Conservation (phyloP, 306 rosid species). For the Vicia villosa region DNA sequence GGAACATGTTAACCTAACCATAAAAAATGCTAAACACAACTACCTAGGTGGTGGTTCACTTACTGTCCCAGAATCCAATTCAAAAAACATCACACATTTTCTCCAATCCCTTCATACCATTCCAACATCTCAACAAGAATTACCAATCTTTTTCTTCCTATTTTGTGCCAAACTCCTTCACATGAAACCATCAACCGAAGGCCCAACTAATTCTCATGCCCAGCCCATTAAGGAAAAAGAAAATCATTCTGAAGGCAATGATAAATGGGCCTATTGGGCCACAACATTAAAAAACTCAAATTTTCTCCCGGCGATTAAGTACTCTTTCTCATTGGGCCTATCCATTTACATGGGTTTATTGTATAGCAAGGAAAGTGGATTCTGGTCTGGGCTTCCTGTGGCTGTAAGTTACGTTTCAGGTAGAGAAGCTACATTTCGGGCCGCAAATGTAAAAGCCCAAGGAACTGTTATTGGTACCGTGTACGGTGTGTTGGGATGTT, state of each 20-base stretch:
- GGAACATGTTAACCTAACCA: constrained; percentile 39
- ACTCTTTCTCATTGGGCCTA: constrained; percentile 59
- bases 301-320: constrained; percentile 48
- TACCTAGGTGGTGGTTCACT: constrained; percentile 35
- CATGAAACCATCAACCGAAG: not conserved
- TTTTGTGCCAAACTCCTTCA: constrained; percentile 60
- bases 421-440: constrained; percentile 64
- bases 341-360: constrained; percentile 59
- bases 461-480: constrained; percentile 71
- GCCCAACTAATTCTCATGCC: not conserved
- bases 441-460: constrained; percentile 63
- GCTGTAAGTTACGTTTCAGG: constrained; percentile 58
- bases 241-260: not conserved
- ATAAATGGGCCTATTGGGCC: constrained; percentile 29
- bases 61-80: constrained; percentile 55
- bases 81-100: constrained; percentile 35
- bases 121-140: constrained; percentile 45
- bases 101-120: constrained; percentile 52
- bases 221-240: not conserved
- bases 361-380: constrained; percentile 59
- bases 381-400: constrained; percentile 67
- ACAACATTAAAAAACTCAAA: constrained; percentile 30
- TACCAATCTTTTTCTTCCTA: constrained; percentile 63
- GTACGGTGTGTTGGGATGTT: constrained; percentile 64
- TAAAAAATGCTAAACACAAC: constrained; percentile 33